Conservation (phyloP, 2,329 filamentous ascomycete species). For the Hysterium pulicare region DNA sequence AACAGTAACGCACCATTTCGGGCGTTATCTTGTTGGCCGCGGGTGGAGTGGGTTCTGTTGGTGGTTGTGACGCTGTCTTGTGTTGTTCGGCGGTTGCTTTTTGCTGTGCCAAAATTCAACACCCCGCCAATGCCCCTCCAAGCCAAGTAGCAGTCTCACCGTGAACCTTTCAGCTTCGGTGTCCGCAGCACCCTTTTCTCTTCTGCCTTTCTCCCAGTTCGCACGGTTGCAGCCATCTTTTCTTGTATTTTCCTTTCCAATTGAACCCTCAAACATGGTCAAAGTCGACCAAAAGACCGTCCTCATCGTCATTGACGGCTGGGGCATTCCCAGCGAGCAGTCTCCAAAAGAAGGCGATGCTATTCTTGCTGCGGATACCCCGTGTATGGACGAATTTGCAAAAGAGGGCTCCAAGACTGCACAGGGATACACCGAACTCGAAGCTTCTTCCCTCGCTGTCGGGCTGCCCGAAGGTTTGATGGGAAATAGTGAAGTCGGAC, state of each 20-base stretch:
- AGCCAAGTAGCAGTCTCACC: too few species aligned
- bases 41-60: conserved; percentile 15
- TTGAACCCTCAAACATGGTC: conserved; percentile 51
- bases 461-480: conserved; percentile 95
- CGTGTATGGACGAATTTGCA: conserved; percentile 86
- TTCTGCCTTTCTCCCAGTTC: too few species aligned
- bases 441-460: conserved; percentile 93
- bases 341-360: conserved; percentile 90
- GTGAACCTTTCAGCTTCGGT: too few species aligned
- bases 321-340: conserved; percentile 79
- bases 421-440: conserved; percentile 86
- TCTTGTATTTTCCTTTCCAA: too few species aligned
- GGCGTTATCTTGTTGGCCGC: conserved; percentile 20
- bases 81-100: conserved; percentile 15
- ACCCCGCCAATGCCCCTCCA: conserved; percentile 9
- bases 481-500: conserved; percentile 98
- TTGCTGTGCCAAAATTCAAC: conserved; percentile 7
- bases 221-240: too few species aligned
- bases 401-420: conserved; percentile 64
- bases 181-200: too few species aligned
- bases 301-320: conserved; percentile 96
- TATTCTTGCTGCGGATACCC: conserved; percentile 88
- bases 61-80: conserved; percentile 19
- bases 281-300: conserved; percentile 67
- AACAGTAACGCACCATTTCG: conserved; percentile 6